phyloP scores from a whole-genome alignment of 2,329 filamentous ascomycete genomes.

The Chaetomium sp. region DNA sequence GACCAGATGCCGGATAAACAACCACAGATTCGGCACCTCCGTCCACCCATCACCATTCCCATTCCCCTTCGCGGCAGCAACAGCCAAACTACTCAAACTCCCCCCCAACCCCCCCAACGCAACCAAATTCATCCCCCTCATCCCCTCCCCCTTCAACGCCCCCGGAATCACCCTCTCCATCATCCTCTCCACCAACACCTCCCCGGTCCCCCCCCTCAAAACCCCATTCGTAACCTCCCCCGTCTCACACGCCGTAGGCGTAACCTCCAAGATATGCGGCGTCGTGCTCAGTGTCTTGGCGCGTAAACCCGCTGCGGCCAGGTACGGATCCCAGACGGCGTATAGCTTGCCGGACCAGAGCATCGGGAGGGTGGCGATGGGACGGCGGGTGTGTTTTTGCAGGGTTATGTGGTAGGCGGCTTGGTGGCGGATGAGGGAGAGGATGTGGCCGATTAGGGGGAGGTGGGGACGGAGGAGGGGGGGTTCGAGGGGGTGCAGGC shows the following conservation, averaged over 20 bases:
- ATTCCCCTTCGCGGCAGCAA: background rate
- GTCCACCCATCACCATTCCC: too few species aligned
- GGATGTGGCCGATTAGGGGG: constrained; percentile 18
- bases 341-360: constrained; percentile 17
- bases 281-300: constrained; percentile 12
- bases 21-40: constrained; percentile 8
- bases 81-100: background rate
- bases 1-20: constrained; percentile 6
- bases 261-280: constrained; percentile 3
- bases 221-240: background rate
- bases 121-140: too few species aligned
- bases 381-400: background rate
- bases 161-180: constrained; percentile 2
- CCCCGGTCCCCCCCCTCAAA: background rate
- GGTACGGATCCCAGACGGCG: constrained; percentile 15
- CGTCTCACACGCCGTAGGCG: background rate
- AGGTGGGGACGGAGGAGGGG: constrained; percentile 12
- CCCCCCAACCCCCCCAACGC: too few species aligned
- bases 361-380: constrained; percentile 18
- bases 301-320: constrained; percentile 13
- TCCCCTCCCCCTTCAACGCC: background rate
- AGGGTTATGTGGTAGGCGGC: constrained; percentile 9
- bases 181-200: background rate
- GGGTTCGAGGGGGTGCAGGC: constrained; percentile 16
- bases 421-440: constrained; percentile 15